Conservation (phyloP, 805 yeast species). For the Yamadazyma takamatsuzukensis region DNA sequence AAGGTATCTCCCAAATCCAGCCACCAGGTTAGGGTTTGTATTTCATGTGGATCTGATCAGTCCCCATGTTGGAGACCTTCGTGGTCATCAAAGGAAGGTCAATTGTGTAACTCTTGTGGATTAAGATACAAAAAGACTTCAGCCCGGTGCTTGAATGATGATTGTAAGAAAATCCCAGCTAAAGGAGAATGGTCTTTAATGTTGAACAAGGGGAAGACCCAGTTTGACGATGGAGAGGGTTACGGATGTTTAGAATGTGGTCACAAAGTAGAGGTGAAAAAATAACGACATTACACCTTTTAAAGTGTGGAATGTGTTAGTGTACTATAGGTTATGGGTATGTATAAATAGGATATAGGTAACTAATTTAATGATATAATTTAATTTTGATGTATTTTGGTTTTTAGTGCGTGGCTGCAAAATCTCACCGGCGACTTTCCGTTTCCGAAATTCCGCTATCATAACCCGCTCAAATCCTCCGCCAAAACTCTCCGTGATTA, state of each 20-base stretch:
- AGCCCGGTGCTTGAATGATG: constrained; percentile 75
- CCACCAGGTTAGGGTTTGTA: constrained; percentile 56
- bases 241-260: constrained; percentile 43
- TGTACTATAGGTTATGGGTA: no score
- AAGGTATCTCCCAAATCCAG: constrained; percentile 30
- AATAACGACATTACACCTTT: no score
- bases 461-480: no score
- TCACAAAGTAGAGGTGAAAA: constrained; percentile 37
- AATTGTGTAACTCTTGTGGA: constrained; percentile 95
- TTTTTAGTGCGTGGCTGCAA: no score
- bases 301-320: no score
- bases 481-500: no score
- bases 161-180: constrained; percentile 88
- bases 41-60: constrained; percentile 85
- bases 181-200: constrained; percentile 92
- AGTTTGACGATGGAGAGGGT: constrained; percentile 40
- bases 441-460: no score
- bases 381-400: no score
- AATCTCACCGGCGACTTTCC: no score
- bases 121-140: constrained; percentile 90
- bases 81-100: constrained; percentile 91
- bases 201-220: constrained; percentile 60
- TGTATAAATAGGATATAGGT: no score
- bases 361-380: no score
- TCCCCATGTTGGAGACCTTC: constrained; percentile 99